Conservation (phyloP, 2,329 filamentous ascomycete genomes). For the Mycogone perniciosa region DNA sequence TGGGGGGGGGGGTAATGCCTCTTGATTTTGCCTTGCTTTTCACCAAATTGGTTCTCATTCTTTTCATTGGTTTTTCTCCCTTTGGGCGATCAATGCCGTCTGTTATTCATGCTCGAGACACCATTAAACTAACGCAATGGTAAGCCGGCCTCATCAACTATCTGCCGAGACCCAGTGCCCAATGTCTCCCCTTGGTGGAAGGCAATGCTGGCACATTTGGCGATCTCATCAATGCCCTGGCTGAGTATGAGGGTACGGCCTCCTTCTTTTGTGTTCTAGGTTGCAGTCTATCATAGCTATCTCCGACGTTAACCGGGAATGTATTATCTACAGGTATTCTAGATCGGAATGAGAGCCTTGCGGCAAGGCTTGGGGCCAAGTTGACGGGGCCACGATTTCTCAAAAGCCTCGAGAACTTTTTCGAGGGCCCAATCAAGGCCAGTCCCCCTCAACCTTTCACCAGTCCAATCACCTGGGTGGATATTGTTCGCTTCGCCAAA, state of each 20-base stretch:
- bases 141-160: constrained; percentile 41
- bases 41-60: neutral
- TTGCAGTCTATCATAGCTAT: neutral
- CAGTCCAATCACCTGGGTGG: constrained; percentile 69
- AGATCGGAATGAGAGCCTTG: constrained; percentile 79
- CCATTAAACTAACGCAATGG: too few species aligned
- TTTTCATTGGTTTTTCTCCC: neutral
- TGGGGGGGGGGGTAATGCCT: neutral
- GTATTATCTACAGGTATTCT: constrained; percentile 53
- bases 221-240: constrained; percentile 64
- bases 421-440: constrained; percentile 66
- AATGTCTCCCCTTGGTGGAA: constrained; percentile 45
- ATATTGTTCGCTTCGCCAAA: constrained; percentile 78
- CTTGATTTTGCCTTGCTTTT: neutral
- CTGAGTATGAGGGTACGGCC: constrained; percentile 63
- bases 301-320: constrained; percentile 9
- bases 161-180: constrained; percentile 37
- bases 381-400: constrained; percentile 76
- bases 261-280: neutral
- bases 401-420: constrained; percentile 79
- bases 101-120: neutral
- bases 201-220: constrained; percentile 61
- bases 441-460: constrained; percentile 49
- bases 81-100: too few species aligned
- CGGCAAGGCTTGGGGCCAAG: constrained; percentile 76